These are phyloP conservation scores for Populus davidiana DNA, from an alignment of 345 rosid species.

Conservation along the genomic window DNA sequence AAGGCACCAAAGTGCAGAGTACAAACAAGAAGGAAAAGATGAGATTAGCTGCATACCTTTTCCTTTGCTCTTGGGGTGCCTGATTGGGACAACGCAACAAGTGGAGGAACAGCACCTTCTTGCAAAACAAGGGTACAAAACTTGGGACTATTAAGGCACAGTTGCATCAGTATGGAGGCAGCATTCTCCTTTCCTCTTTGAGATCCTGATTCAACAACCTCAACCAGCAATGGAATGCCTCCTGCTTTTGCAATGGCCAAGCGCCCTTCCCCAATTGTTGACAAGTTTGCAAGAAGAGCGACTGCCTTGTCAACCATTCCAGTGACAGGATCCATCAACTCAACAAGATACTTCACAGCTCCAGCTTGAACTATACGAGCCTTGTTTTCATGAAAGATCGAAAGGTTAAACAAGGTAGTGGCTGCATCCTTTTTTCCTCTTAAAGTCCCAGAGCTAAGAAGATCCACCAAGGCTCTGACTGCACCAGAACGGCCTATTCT, in stretches of 20 bases:
- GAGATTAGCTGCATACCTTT: conserved; percentile 51
- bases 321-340: conserved; percentile 58
- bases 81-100: conserved; percentile 85
- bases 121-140: conserved; percentile 84
- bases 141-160: conserved; percentile 74
- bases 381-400: conserved; percentile 89
- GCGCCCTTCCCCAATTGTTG: conserved; percentile 78
- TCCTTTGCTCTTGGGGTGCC: conserved; percentile 96
- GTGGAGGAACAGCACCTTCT: conserved; percentile 97
- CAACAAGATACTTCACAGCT: conserved; percentile 74
- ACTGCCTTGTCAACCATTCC: conserved; percentile 93
- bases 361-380: conserved; percentile 93
- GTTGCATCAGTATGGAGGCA: conserved; percentile 73
- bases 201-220: conserved; percentile 77
- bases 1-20: neutral
- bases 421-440: conserved; percentile 95
- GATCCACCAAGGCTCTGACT: conserved; percentile 67
- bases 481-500: conserved; percentile 85
- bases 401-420: conserved; percentile 84
- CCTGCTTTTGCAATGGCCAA: conserved; percentile 66
- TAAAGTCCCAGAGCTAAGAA: conserved; percentile 72
- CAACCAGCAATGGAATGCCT: conserved; percentile 73
- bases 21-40: neutral
- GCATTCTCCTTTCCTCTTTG: conserved; percentile 92
- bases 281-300: conserved; percentile 84